Evolutionary conservation across 192 early-diverging fungal species (phyloP), one percentile per base, ranked within the genome.

Genomic region (Paraglomus occultum): DNA sequence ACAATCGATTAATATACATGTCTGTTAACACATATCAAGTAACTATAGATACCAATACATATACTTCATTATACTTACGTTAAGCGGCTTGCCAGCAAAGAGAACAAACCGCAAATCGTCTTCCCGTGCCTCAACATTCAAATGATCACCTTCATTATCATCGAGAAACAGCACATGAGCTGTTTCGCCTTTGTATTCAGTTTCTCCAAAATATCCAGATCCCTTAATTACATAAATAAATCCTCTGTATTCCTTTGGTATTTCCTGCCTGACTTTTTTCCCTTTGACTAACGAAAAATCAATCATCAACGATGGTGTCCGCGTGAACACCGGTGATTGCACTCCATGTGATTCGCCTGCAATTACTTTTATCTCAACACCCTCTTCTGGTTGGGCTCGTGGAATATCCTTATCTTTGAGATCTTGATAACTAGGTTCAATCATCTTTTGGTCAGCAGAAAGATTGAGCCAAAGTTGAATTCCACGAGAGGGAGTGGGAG

Each of bases 391-490:
- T 10, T 60, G 53, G 10, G 84, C 89, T 38, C 83, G 76, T 42
- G 89, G 87, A 20, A 95, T 88, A 20, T 88, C 76, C 23, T 81
- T 74, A 43, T 82, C 84, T 6, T 80, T 78, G 20, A 91, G 81
- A 43, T 90, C 92, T 74, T 90, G 87, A 61, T 93, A 93, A 20
- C 76, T 79, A 0, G 91, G 91, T 15, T 83, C 79, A 44, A 76
- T 80, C 76, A 84, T 82, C 77, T 93, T 93, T 72, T 91, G 83
- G 74, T 86, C 88, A 8, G 79, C 82, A 6, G 89, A 82, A 8
- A 93, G 76, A 55, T 92, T 93, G 67, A 92, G 84, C 89, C 92
- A 92, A 40, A 93, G 81, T 74, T 92, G 89, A 64, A 92, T 83
- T 20, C 84, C 84, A 38, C 79, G 84, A 0, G 73, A 64, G 3